phyloP scores from a whole-genome alignment of 2,329 filamentous ascomycete genomes.

The Colletotrichum plurivorum region DNA sequence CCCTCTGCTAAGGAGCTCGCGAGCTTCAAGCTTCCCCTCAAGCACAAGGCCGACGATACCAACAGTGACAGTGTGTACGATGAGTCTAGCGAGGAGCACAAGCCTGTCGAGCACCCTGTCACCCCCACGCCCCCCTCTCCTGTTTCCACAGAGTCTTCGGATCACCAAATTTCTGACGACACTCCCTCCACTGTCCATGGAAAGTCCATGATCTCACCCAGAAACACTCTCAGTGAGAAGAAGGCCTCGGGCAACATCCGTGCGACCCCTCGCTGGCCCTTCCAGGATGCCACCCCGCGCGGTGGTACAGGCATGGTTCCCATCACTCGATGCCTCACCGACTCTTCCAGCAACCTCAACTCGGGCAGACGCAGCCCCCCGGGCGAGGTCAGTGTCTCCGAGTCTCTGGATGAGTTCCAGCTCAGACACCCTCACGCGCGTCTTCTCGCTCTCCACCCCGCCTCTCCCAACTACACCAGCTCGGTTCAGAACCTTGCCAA shows the following conservation, averaged over 20 bases:
- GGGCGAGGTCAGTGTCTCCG: slow-evolving; percentile 25
- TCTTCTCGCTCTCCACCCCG: slow-evolving; percentile 23
- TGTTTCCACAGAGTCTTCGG: slow-evolving; percentile 16
- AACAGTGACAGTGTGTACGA: slow-evolving; percentile 3
- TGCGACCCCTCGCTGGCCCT: slow-evolving; percentile 30
- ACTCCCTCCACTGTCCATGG: slow-evolving; percentile 25
- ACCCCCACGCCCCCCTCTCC: slow-evolving; percentile 32
- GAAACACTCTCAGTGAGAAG: slow-evolving; percentile 1
- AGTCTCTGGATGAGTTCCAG: slow-evolving; percentile 37
- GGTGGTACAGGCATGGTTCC: slow-evolving; percentile 24
- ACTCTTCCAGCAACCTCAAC: background rate
- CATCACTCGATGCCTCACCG: slow-evolving; percentile 21
- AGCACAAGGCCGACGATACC: background rate
- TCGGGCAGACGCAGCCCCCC: background rate
- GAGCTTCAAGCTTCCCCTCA: slow-evolving; percentile 21
- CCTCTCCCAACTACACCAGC: background rate
- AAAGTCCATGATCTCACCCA: slow-evolving; percentile 28
- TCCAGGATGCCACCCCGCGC: slow-evolving; percentile 32
- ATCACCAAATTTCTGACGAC: slow-evolving; percentile 15
- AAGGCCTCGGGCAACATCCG: background rate
- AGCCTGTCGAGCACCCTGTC: background rate
- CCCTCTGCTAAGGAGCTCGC: slow-evolving; percentile 25
- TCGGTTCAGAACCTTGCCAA: slow-evolving; percentile 1
- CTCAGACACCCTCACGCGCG: slow-evolving; percentile 28
- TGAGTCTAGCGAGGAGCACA: background rate